Conservation (phyloP, 2,329 filamentous ascomycete genomes). For the Canariomyces notabilis region DNA sequence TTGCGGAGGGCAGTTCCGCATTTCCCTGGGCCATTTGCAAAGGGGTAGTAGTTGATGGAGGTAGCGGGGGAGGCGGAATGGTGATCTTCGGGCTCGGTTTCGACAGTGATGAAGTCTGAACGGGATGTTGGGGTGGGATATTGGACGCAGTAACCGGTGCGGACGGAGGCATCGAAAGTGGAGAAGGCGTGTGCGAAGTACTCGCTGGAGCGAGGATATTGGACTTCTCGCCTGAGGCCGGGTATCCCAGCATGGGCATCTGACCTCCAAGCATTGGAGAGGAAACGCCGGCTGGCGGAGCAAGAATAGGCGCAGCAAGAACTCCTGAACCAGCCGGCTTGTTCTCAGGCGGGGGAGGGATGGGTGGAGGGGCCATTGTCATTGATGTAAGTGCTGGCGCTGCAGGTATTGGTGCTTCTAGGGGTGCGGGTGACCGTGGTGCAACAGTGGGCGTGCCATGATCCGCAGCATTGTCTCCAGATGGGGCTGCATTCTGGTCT, state of each 20-base stretch:
- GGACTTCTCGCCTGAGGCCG: slow-evolving; percentile 20
- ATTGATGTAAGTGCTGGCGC: slow-evolving; percentile 13
- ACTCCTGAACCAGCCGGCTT: slow-evolving; percentile 20
- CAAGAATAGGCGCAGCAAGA: slow-evolving; percentile 27
- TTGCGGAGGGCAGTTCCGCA: slow-evolving; percentile 13
- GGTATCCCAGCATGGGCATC: slow-evolving; percentile 26
- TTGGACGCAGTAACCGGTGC: slow-evolving; percentile 2
- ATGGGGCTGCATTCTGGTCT: slow-evolving; percentile 5
- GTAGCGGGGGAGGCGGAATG: slow-evolving; percentile 2
- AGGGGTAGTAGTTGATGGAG: slow-evolving; percentile 5
- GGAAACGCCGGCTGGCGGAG: slow-evolving; percentile 24
- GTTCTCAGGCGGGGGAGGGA: slow-evolving; percentile 20
- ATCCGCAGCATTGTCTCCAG: background rate
- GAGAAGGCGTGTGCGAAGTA: slow-evolving; percentile 23
- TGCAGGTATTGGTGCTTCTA: slow-evolving; percentile 17
- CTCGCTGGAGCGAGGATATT: slow-evolving; percentile 28
- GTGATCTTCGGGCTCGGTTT: slow-evolving; percentile 2
- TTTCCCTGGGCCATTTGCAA: slow-evolving; percentile 14
- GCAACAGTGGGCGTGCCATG: background rate
- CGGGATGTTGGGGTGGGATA: background rate
- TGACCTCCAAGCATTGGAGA: slow-evolving; percentile 23
- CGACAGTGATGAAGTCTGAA: background rate
- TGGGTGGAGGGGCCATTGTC: slow-evolving; percentile 21
- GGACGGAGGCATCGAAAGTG: slow-evolving; percentile 22
- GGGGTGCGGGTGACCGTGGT: background rate